Evolutionary conservation across 2,329 filamentous ascomycete species (phyloP).

Genomic region (Monosporascus sp.): DNA sequence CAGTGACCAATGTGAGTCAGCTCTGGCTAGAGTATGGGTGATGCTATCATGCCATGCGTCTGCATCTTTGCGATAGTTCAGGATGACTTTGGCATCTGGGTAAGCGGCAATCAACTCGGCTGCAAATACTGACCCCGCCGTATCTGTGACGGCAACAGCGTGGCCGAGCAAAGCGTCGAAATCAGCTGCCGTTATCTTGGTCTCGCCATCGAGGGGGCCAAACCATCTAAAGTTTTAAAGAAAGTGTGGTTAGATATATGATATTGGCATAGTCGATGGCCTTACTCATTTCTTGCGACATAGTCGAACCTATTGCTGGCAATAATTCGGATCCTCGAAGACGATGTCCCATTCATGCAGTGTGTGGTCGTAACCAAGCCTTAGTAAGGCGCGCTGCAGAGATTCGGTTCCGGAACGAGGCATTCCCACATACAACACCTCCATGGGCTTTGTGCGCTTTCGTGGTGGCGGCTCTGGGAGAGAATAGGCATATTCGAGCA

Average conservation of each 20-base stretch:
- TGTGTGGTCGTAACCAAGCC: conserved; percentile 27
- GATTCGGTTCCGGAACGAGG: conserved; percentile 30
- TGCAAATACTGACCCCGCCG: conserved; percentile 33
- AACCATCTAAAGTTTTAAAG: conserved; percentile 4
- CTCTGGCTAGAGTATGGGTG: conserved; percentile 17
- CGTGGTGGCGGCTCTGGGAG: conserved; percentile 15
- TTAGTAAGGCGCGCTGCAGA: conserved; percentile 25
- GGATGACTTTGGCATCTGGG: conserved; percentile 43
- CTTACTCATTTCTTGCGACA: conserved; percentile 18
- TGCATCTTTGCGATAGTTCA: conserved; percentile 33
- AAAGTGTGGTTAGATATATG: too few relatives aligned
- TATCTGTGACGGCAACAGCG: conserved; percentile 34
- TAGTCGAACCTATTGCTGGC: conserved; percentile 18
- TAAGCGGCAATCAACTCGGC: conserved; percentile 40
- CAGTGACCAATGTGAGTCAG: conserved; percentile 21
- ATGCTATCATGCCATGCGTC: conserved; percentile 34
- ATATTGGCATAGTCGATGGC: too few relatives aligned
- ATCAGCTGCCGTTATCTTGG: conserved; percentile 13
- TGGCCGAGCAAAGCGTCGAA: conserved; percentile 25
- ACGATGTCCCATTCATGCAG: conserved; percentile 30
- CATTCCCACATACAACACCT: conserved; percentile 28
- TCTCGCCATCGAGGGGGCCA: conserved; percentile 7
- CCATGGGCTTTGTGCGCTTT: conserved; percentile 26
- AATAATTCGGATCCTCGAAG: conserved; percentile 20
- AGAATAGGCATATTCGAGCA: conserved; percentile 16